phyloP scores from a whole-genome alignment of 768 basidiomycete species.

The Tephrocybe rancida region DNA sequence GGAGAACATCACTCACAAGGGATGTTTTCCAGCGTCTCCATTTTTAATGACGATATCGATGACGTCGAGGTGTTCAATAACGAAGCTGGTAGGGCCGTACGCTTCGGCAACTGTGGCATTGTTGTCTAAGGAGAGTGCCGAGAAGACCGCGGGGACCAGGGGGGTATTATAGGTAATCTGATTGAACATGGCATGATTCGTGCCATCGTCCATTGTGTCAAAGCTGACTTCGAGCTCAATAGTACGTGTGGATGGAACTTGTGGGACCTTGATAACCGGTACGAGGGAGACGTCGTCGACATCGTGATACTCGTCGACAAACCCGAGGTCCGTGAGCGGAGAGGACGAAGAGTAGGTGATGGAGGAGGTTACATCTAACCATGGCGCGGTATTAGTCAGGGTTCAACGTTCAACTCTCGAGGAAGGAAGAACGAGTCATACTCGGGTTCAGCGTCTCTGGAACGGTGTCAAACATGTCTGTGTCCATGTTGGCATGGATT shows the following conservation, averaged over 20 bases:
- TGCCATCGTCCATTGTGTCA: slow-evolving; percentile 84
- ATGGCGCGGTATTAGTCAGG: neutral
- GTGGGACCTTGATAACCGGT: slow-evolving; percentile 56
- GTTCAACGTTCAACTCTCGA: neutral
- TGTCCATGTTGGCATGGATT: slow-evolving; percentile 91
- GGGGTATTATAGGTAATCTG: slow-evolving; percentile 68
- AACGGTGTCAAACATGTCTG: slow-evolving; percentile 84
- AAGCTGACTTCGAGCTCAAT: slow-evolving; percentile 77
- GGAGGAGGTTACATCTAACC: slow-evolving; percentile 77
- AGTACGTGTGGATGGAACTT: slow-evolving; percentile 53
- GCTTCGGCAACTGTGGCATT: slow-evolving; percentile 68
- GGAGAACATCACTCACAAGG: slow-evolving; percentile 61
- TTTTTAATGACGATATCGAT: slow-evolving; percentile 81
- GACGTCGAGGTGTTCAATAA: slow-evolving; percentile 74
- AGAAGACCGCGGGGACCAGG: slow-evolving; percentile 76
- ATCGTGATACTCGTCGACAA: slow-evolving; percentile 58
- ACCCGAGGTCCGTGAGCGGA: slow-evolving; percentile 52
- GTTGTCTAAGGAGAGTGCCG: slow-evolving; percentile 71
- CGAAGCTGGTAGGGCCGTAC: slow-evolving; percentile 81
- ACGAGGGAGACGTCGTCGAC: slow-evolving; percentile 71
- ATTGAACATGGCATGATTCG: slow-evolving; percentile 82
- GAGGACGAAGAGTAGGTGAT: slow-evolving; percentile 71
- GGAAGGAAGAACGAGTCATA: slow-evolving; percentile 32
- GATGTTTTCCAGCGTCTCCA: slow-evolving; percentile 74
- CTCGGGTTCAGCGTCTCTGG: slow-evolving; percentile 77